Evolutionary conservation across 2,329 filamentous ascomycete species (phyloP).

Genomic region (Beauveria caledonica): DNA sequence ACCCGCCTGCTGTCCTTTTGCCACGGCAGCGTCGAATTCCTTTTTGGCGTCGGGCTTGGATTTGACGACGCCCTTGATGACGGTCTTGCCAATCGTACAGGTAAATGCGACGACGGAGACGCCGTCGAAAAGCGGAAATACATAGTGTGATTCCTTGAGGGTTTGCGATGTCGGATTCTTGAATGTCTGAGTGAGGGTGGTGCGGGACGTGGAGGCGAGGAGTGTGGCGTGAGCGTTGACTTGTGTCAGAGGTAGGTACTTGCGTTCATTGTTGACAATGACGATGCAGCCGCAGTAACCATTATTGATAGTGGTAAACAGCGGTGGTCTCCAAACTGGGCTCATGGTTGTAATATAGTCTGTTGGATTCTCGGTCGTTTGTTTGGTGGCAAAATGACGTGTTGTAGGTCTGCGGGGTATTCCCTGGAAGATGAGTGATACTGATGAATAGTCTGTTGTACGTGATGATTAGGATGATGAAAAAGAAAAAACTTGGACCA

Average conservation of each 20-base stretch:
- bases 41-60: constrained; percentile 53
- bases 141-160: constrained; percentile 48
- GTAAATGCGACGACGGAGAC: constrained; percentile 61
- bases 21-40: constrained; percentile 51
- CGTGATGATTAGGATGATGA: background rate
- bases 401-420: background rate
- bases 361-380: background rate
- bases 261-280: constrained; percentile 15
- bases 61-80: constrained; percentile 58
- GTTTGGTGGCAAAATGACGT: background rate
- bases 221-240: constrained; percentile 54
- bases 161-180: constrained; percentile 37
- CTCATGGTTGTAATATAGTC: background rate
- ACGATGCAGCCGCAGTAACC: constrained; percentile 29
- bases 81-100: constrained; percentile 52
- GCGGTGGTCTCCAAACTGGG: background rate
- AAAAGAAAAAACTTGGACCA: background rate
- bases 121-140: constrained; percentile 65
- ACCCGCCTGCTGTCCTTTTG: constrained; percentile 52
- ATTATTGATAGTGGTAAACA: background rate
- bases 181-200: constrained; percentile 49
- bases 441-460: background rate
- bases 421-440: background rate
- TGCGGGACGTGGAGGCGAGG: constrained; percentile 42
- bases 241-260: constrained; percentile 51